These are phyloP conservation scores for Azolla pinnata DNA, from an alignment of 75 land plant species.

Conservation along the genomic window DNA sequence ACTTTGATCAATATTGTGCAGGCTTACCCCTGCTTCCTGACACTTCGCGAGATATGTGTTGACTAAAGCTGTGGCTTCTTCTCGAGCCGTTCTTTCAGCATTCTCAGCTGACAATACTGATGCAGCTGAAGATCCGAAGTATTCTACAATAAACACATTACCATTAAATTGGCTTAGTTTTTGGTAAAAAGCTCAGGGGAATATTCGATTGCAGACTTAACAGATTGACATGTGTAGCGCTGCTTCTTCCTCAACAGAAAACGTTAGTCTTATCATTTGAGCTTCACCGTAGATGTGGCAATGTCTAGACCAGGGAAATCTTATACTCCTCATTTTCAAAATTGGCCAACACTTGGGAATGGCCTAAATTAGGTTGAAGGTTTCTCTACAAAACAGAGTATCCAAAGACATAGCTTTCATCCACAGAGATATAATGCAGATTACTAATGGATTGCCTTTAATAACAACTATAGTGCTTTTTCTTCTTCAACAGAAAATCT, in stretches of 20 bases:
- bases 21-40: conserved; percentile 15
- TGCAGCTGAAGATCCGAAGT: conserved; percentile 9
- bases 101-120: conserved; percentile 11
- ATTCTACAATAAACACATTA: conserved; percentile 9
- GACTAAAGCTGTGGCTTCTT: conserved; percentile 14
- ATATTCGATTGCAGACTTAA: no score
- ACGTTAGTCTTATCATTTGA: background rate
- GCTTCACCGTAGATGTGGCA: no score
- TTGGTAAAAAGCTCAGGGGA: no score
- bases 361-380: no score
- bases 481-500: background rate
- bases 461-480: background rate
- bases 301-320: no score
- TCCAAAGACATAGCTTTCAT: background rate
- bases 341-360: no score
- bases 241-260: no score
- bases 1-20: background rate
- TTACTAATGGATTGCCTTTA: background rate
- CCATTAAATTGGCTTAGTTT: background rate
- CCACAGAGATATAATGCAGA: background rate
- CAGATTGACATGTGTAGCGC: no score
- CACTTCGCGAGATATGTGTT: conserved; percentile 18
- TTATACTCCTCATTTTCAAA: no score
- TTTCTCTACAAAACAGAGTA: no score
- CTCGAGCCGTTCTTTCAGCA: conserved; percentile 14